Percentiles rank a stretch among this genome's conserved stretches.
Evolutionary conservation across 345 rosid species (phyloP).

Genomic region (Gossypium raimondii): DNA sequence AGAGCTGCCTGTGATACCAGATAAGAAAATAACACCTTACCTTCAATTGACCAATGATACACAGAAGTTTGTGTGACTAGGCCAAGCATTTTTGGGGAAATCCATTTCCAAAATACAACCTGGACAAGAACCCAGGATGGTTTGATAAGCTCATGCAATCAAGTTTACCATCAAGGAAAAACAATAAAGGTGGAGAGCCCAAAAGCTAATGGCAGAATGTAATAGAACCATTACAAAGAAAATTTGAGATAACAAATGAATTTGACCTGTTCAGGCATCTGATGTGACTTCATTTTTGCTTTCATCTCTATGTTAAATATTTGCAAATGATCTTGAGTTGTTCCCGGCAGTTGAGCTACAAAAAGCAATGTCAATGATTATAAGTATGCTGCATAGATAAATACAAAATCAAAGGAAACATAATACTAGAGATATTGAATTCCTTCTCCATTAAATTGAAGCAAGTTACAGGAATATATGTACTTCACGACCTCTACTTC

Average conservation of each 20-base stretch:
- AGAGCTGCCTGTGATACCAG: conserved; percentile 7
- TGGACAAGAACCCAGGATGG: conserved; percentile 24
- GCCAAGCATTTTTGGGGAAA: conserved; percentile 86
- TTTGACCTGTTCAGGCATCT: conserved; percentile 96
- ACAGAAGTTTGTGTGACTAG: conserved; percentile 83
- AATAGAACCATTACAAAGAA: conserved; percentile 13
- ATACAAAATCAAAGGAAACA: background rate
- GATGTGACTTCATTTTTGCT: conserved; percentile 87
- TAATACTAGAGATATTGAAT: background rate
- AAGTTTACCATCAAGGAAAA: background rate
- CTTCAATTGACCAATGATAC: conserved; percentile 98
- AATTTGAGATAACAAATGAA: conserved; percentile 4
- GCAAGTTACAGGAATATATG: background rate
- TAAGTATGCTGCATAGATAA: conserved; percentile 5
- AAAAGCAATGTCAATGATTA: conserved; percentile 15
- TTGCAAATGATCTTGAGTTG: conserved; percentile 95
- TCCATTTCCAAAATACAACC: conserved; percentile 99
- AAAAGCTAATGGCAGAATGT: background rate
- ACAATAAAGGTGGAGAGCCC: background rate
- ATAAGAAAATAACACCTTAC: conserved; percentile 33
- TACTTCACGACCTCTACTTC: background rate
- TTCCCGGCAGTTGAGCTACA: conserved; percentile 93
- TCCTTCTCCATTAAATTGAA: background rate
- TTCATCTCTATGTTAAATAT: conserved; percentile 98
- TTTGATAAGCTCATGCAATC: conserved; percentile 3